Conservation (phyloP, 805 yeast species). For the Vanderwaltozyma verrucispora region DNA sequence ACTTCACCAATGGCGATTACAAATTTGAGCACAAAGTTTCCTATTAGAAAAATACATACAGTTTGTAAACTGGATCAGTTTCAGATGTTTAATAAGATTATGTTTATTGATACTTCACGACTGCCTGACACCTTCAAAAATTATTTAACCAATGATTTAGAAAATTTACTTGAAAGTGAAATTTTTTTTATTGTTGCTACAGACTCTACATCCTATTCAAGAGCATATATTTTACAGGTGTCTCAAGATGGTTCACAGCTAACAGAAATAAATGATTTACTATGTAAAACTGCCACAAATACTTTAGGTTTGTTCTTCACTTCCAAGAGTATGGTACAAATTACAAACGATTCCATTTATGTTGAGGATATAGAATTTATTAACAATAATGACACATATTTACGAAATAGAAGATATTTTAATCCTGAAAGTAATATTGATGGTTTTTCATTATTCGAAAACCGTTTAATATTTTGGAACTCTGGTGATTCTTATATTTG, state of each 20-base stretch:
- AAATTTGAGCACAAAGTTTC: conserved; percentile 5
- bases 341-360: conserved; percentile 6
- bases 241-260: conserved; percentile 1
- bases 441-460: conserved; percentile 5
- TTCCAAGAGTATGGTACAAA: conserved; percentile 9
- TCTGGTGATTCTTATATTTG: conserved; percentile 1
- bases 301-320: conserved; percentile 7
- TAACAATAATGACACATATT: not conserved
- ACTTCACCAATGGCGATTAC: conserved; percentile 15
- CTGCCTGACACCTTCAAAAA: conserved; percentile 1
- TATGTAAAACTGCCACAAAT: conserved; percentile 4
- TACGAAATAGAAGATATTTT: not conserved
- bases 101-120: conserved; percentile 1
- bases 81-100: conserved; percentile 5
- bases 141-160: not conserved
- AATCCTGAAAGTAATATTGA: conserved; percentile 8
- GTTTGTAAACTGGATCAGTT: conserved; percentile 8
- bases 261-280: conserved; percentile 14
- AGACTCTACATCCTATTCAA: conserved; percentile 5
- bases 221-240: conserved; percentile 6
- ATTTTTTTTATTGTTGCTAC: conserved; percentile 8
- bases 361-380: conserved; percentile 4
- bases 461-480: conserved; percentile 14
- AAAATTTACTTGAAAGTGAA: not conserved
- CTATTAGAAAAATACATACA: conserved; percentile 6